A percentile compares a stretch with the other conserved stretches of the same genome.
Conservation (phyloP, 768 basidiomycete genomes). For the Filobasidium wieringae region DNA sequence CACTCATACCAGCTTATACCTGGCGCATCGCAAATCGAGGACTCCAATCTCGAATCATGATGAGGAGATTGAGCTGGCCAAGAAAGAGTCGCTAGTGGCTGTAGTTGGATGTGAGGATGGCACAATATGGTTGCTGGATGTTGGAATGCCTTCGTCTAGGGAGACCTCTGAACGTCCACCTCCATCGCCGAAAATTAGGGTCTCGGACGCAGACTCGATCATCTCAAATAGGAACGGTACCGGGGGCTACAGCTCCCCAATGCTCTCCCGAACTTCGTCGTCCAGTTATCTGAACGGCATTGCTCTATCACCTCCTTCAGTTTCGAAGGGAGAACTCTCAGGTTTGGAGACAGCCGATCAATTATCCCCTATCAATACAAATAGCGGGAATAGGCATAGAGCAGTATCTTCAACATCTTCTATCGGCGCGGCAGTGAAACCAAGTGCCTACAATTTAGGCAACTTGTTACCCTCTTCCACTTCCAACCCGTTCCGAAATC, state of each 20-base stretch:
- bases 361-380: too few relatives aligned
- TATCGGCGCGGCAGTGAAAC: too few relatives aligned
- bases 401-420: too few relatives aligned
- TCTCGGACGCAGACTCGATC: background rate
- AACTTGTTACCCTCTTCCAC: too few relatives aligned
- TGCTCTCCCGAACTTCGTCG: conserved; percentile 6
- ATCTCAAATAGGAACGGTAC: background rate
- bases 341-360: too few relatives aligned
- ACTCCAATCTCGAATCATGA: background rate
- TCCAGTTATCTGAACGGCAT: background rate
- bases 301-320: conserved; percentile 7
- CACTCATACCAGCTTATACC: background rate
- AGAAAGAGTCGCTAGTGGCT: background rate
- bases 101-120: conserved; percentile 10
- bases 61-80: too few relatives aligned
- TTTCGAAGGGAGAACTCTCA: background rate
- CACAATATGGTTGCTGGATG: conserved; percentile 8
- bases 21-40: background rate
- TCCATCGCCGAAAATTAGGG: background rate
- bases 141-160: background rate
- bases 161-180: background rate
- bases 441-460: too few relatives aligned
- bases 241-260: conserved; percentile 1
- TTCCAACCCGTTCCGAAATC: too few relatives aligned
- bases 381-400: too few relatives aligned